phyloP scores from a whole-genome alignment of 2,329 filamentous ascomycete species.

The Exserohilum rostratum region DNA sequence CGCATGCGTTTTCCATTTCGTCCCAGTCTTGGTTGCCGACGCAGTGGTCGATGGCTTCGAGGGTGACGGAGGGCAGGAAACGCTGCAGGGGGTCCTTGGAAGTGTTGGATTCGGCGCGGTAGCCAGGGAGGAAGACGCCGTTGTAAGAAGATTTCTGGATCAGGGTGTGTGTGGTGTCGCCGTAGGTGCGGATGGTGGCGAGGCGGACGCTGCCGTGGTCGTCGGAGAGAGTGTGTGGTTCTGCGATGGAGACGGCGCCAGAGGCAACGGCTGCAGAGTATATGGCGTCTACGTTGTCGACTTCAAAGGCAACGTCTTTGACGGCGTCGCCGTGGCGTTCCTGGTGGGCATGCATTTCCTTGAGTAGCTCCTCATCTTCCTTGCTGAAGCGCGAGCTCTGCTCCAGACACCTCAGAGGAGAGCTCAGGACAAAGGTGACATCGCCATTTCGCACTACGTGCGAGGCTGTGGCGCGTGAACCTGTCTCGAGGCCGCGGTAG shows the following conservation, averaged over 20 bases:
- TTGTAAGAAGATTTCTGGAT: conserved; percentile 74
- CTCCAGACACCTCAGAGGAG: conserved; percentile 67
- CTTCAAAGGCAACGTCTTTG: conserved; percentile 94
- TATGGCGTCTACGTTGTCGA: conserved; percentile 84
- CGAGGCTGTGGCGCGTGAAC: conserved; percentile 78
- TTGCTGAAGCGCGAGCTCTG: conserved; percentile 38
- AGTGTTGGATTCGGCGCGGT: conserved; percentile 59
- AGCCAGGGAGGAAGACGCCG: conserved; percentile 84
- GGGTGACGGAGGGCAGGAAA: conserved; percentile 70
- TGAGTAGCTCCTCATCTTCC: conserved; percentile 69
- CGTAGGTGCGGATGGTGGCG: conserved; percentile 88
- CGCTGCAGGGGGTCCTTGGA: conserved; percentile 54
- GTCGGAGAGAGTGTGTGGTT: conserved; percentile 61
- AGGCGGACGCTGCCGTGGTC: conserved; percentile 71
- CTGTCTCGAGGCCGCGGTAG: conserved; percentile 87
- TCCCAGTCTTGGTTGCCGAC: conserved; percentile 97
- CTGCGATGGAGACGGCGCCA: conserved; percentile 67
- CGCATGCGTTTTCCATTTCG: conserved; percentile 73
- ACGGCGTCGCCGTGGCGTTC: conserved; percentile 91
- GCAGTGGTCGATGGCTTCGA: conserved; percentile 85
- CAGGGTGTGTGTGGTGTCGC: conserved; percentile 92
- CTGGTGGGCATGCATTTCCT: conserved; percentile 80
- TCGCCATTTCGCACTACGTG: conserved; percentile 80
- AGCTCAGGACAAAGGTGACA: conserved; percentile 83
- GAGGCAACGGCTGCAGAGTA: conserved; percentile 73